Conservation (phyloP, 129 eudicot species). For the Dittrichia graveolens region DNA sequence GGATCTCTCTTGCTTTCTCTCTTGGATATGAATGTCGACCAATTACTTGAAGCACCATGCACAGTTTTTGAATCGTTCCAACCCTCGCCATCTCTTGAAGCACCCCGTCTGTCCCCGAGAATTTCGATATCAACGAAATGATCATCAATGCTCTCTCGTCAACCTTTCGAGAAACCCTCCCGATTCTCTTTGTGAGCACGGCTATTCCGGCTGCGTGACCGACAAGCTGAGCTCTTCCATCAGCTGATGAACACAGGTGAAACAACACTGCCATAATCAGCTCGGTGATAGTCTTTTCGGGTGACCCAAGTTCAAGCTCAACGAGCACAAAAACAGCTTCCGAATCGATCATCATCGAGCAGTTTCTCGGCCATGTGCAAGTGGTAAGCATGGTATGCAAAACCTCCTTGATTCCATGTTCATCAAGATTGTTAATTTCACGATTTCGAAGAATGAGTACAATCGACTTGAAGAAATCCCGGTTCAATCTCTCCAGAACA, state of each 20-base stretch:
- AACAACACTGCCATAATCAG: constrained; percentile 46
- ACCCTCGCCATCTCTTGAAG: constrained; percentile 57
- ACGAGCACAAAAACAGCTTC: constrained; percentile 53
- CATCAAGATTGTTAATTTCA: constrained; percentile 3
- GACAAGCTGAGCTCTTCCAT: constrained; percentile 59
- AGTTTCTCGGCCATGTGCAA: constrained; percentile 52
- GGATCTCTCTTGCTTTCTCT: constrained; percentile 56
- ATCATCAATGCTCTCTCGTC: constrained; percentile 59
- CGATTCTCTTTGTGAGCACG: constrained; percentile 48
- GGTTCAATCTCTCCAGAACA: constrained; percentile 49
- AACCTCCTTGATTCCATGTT: constrained; percentile 33
- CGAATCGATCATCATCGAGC: constrained; percentile 54
- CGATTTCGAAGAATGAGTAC: constrained; percentile 24
- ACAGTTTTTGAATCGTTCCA: constrained; percentile 51
- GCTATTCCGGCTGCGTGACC: constrained; percentile 66
- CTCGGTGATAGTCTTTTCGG: constrained; percentile 53
- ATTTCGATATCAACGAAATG: constrained; percentile 45
- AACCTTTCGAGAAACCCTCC: constrained; percentile 49
- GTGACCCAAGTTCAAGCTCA: constrained; percentile 48
- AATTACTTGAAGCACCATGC: constrained; percentile 51
- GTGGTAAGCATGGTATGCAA: constrained; percentile 47
- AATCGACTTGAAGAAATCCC: constrained; percentile 46
- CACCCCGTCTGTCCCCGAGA: constrained; percentile 48
- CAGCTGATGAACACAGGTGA: constrained; percentile 61
- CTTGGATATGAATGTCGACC: constrained; percentile 41